Conservation (phyloP, 202 grass and related monocot species). For the Digitaria exilis region DNA sequence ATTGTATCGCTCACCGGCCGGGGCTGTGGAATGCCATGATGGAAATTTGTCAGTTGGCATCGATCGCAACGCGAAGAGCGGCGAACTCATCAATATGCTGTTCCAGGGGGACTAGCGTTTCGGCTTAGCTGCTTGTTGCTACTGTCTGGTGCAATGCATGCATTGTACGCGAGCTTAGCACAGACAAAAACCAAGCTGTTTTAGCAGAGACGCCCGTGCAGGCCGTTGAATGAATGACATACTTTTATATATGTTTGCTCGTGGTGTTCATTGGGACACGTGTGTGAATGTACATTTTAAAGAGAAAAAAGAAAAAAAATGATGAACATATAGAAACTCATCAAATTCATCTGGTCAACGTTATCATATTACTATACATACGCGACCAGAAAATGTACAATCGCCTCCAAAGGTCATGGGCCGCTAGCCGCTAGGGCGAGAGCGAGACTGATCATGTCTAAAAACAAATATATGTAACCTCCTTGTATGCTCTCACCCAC, state of each 20-base stretch:
- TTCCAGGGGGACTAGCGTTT: background rate
- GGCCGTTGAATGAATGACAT: background rate
- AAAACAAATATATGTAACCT: background rate
- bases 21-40: background rate
- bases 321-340: background rate
- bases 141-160: background rate
- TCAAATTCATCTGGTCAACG: background rate
- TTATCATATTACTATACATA: no score
- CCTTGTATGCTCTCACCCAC: background rate
- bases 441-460: background rate
- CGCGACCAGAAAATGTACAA: no score
- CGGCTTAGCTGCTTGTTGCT: background rate
- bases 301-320: no score
- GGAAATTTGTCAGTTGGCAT: conserved; percentile 14
- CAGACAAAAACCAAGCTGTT: background rate
- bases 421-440: background rate
- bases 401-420: background rate
- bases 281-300: background rate
- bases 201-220: background rate
- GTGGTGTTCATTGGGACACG: no score
- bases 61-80: background rate
- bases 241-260: background rate
- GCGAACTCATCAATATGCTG: conserved; percentile 7
- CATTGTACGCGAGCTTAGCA: background rate
- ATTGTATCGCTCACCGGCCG: conserved; percentile 44